Base-by-base conservation (phyloP, 768 basidiomycete species). In the Cystoderma amianthinum region DNA sequence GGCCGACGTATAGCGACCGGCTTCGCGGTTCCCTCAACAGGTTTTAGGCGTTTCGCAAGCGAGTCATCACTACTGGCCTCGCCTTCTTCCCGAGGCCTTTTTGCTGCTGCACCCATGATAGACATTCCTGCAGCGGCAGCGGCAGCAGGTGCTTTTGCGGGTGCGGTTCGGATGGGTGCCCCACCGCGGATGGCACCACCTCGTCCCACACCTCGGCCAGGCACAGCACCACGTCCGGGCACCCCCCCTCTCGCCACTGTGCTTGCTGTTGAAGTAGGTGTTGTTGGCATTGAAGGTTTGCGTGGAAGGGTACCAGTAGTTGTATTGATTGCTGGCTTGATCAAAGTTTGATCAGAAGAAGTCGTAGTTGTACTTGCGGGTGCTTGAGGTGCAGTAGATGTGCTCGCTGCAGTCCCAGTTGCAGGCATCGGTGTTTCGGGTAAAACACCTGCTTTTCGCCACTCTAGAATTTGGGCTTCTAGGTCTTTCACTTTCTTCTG, bases 401-500 rank as follows among this genome's bases (percentile, higher is more conserved):
- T 32, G 23, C 48, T 32, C 23, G 44, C 15, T 6, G 44, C 30
- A 13, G 42, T 32, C 2, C 42, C 19, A 9, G 53, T 21, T 32
- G 47, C 36, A 6, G 54, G 33, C 22, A 50, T 37, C 9, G 55
- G 38, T n/a, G 54, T 33, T 32, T 62, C 42, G 9, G 77, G 72
- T 32, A 78, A 32, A 2, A 71, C 33, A 2, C 80, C 78, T 1
- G 64, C 59, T 36, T 71, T 71, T 48, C 69, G 69, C 73, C 73
- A 76, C 44, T 73, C 74, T 32, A 73, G 56, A 24, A 85, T 72
- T 43, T 79, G 75, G 9, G 69, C 67, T 51, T 88, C 85, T 24
- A 86, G 64, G 5, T 82, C 79, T 61, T 85, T 88, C 38, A 86
- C 63, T 43, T 69, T 73, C 43, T 61, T 63, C 52, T 85, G 77